A percentile compares a stretch with the other conserved stretches of the same genome.
Evolutionary conservation across 73 alveolate genomes (phyloP).

Genomic region (Paramecium caudatum): DNA sequence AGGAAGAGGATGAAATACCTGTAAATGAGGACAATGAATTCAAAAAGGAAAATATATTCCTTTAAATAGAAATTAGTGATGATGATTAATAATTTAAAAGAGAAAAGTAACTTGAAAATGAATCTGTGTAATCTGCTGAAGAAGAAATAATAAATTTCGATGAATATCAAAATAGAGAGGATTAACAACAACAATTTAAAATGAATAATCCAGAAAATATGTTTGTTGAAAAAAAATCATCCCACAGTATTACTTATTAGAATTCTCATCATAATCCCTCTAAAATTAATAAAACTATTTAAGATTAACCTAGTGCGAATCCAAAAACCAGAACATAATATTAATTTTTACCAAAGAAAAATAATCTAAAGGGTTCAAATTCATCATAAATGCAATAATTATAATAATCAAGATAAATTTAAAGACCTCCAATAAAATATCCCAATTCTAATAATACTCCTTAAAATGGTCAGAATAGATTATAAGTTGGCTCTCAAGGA

Average conservation of each 20-base stretch:
- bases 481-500: too few relatives aligned
- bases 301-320: not conserved
- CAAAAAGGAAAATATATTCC: not conserved
- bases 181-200: not conserved
- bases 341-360: constrained; percentile 1
- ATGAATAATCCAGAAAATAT: constrained; percentile 19
- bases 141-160: not conserved
- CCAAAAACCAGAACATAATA: too few relatives aligned
- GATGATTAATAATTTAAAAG: not conserved
- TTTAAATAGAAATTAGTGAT: not conserved
- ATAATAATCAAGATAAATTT: too few relatives aligned
- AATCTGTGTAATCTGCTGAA: not conserved
- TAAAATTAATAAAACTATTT: not conserved
- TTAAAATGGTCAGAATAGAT: not conserved
- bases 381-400: too few relatives aligned
- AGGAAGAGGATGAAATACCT: not conserved
- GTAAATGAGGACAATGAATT: not conserved
- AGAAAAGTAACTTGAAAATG: not conserved
- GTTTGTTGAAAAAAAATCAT: not conserved
- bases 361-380: constrained; percentile 1
- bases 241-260: not conserved
- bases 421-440: not conserved
- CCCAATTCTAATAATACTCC: not conserved
- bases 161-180: constrained; percentile 17
- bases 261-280: constrained; percentile 10